Evolutionary conservation across 2,329 filamentous ascomycete species (phyloP).

Genomic region (Lachnellula hyalina): DNA sequence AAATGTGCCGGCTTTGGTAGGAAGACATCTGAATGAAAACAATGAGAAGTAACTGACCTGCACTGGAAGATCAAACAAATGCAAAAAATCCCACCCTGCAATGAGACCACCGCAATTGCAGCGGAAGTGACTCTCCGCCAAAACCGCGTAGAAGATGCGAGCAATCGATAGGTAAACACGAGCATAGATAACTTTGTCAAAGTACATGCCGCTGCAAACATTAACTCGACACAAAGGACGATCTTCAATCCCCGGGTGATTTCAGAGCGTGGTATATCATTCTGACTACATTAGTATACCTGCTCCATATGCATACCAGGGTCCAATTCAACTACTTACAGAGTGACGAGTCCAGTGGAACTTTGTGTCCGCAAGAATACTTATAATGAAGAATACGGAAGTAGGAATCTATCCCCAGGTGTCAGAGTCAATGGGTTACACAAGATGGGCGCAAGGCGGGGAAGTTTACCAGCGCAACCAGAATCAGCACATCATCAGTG

Average conservation of each 20-base stretch:
- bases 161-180: conserved; percentile 26
- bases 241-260: conserved; percentile 34
- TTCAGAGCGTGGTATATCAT: conserved; percentile 34
- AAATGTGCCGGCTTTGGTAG: neutral
- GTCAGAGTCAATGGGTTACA: neutral
- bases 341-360: conserved; percentile 36
- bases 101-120: conserved; percentile 16
- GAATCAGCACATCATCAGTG: conserved; percentile 42
- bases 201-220: conserved; percentile 33
- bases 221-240: conserved; percentile 35
- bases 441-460: neutral
- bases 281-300: conserved; percentile 19
- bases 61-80: conserved; percentile 25
- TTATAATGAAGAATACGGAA: conserved; percentile 35
- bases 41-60: conserved; percentile 12
- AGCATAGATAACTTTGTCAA: conserved; percentile 37
- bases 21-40: neutral
- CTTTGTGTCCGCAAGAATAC: conserved; percentile 31
- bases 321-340: conserved; percentile 4
- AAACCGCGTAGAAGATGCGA: conserved; percentile 16
- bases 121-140: conserved; percentile 21
- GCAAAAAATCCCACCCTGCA: conserved; percentile 23
- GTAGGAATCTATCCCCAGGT: conserved; percentile 26
- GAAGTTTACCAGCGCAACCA: conserved; percentile 34
- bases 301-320: neutral